These are phyloP conservation scores for Urtica urens DNA, from an alignment of 306 rosid species.

Conservation along the genomic window DNA sequence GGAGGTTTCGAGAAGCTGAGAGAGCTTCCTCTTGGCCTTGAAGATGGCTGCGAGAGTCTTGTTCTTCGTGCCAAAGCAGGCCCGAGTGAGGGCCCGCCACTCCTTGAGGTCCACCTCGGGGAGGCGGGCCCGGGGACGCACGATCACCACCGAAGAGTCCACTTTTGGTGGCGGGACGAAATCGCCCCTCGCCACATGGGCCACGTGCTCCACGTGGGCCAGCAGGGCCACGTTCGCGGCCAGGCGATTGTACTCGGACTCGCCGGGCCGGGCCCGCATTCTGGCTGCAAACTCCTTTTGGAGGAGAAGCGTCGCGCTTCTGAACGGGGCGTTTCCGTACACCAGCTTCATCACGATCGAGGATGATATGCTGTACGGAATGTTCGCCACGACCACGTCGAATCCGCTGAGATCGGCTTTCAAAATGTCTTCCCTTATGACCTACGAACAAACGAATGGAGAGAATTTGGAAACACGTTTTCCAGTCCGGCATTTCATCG, in stretches of 20 bases:
- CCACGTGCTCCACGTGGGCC: slow-evolving; percentile 61
- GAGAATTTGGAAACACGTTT: neutral
- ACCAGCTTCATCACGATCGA: slow-evolving; percentile 58
- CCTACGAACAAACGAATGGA: slow-evolving; percentile 37
- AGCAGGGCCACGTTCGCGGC: slow-evolving; percentile 67
- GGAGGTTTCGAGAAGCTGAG: slow-evolving; percentile 32
- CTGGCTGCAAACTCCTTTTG: slow-evolving; percentile 87
- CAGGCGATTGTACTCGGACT: slow-evolving; percentile 63
- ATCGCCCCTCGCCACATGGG: slow-evolving; percentile 85
- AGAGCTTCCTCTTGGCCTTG: slow-evolving; percentile 52
- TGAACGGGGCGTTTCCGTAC: slow-evolving; percentile 34
- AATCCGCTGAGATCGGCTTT: slow-evolving; percentile 56
- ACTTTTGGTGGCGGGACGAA: slow-evolving; percentile 77
- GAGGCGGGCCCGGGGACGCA: slow-evolving; percentile 50
- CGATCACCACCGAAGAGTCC: slow-evolving; percentile 73
- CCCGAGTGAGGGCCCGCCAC: slow-evolving; percentile 66
- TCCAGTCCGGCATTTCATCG: neutral
- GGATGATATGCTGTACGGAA: slow-evolving; percentile 77
- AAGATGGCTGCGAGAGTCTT: slow-evolving; percentile 74
- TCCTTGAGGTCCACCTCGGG: slow-evolving; percentile 44
- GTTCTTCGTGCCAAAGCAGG: slow-evolving; percentile 54
- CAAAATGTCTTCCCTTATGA: slow-evolving; percentile 59
- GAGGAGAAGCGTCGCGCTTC: slow-evolving; percentile 80
- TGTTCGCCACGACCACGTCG: slow-evolving; percentile 78
- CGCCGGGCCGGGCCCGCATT: slow-evolving; percentile 59